These are phyloP conservation scores for Populus hybrid DNA, from an alignment of 441 rosid genomes.

Conservation along the genomic window DNA sequence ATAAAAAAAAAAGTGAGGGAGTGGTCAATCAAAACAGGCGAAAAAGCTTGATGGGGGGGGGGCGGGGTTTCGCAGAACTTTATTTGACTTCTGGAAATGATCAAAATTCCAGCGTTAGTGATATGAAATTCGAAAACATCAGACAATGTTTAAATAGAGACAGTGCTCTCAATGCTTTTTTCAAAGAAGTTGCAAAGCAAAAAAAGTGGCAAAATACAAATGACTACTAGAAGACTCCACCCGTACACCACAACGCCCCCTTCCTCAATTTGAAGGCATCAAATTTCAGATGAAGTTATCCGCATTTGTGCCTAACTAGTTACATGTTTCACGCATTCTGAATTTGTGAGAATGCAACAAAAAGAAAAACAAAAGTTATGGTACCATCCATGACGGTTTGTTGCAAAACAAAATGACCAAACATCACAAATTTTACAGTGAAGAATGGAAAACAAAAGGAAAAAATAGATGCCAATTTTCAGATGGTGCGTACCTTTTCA, in stretches of 20 bases:
- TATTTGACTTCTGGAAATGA: background rate
- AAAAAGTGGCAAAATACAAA: background rate
- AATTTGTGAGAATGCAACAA: background rate
- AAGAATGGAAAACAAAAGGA: background rate
- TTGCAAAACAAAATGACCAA: background rate
- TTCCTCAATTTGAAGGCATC: background rate
- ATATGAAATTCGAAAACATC: background rate
- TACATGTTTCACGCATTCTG: background rate
- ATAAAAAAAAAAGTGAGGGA: background rate
- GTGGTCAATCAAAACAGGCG: background rate
- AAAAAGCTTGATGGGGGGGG: background rate
- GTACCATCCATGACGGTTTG: background rate
- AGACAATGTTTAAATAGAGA: background rate
- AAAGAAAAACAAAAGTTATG: background rate
- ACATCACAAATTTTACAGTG: background rate
- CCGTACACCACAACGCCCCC: background rate
- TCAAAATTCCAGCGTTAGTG: background rate
- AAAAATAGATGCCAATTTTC: background rate
- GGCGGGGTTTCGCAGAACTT: background rate
- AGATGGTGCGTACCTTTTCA: constrained; percentile 64
- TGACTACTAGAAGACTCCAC: background rate
- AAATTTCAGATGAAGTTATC: background rate
- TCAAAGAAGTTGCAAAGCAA: background rate
- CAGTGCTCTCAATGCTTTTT: background rate
- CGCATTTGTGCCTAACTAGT: background rate